Percentiles rank a stretch among this genome's conserved stretches.
phyloP scores from a whole-genome alignment of 2,329 filamentous ascomycete species.

The Aspergillus chevalieri region DNA sequence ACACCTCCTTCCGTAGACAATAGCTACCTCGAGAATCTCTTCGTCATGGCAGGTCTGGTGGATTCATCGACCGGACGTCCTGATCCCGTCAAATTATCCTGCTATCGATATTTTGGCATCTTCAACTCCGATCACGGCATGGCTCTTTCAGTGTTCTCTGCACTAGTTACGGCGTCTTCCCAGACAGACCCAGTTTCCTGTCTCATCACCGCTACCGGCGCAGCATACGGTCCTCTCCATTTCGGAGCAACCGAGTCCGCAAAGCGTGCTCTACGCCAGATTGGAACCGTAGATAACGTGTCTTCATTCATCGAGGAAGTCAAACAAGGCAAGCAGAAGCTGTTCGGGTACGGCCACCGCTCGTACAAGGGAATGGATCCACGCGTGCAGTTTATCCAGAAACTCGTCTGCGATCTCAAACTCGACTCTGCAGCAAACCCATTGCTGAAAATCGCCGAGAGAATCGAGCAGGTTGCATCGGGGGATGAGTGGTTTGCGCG shows the following conservation, averaged over 20 bases:
- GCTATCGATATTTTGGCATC: constrained; percentile 50
- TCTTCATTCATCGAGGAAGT: constrained; percentile 23
- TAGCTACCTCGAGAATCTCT: constrained; percentile 52
- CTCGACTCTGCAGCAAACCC: constrained; percentile 4
- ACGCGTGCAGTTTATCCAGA: constrained; percentile 18
- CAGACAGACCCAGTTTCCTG: constrained; percentile 51
- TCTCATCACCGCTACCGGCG: constrained; percentile 48
- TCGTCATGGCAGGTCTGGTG: constrained; percentile 50
- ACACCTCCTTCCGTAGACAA: constrained; percentile 29
- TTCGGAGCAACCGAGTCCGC: constrained; percentile 56
- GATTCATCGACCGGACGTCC: constrained; percentile 44
- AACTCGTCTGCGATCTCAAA: constrained; percentile 19
- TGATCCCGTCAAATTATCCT: constrained; percentile 41
- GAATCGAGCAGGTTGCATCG: constrained; percentile 19
- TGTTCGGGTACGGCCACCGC: constrained; percentile 29
- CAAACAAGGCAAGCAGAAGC: constrained; percentile 19
- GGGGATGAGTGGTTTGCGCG: constrained; percentile 22
- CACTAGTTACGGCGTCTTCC: constrained; percentile 52
- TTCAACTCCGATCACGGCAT: constrained; percentile 56
- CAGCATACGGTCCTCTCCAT: constrained; percentile 53
- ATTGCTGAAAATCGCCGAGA: constrained; percentile 19
- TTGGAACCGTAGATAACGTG: constrained; percentile 21
- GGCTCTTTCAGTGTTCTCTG: constrained; percentile 52
- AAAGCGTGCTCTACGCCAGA: constrained; percentile 35
- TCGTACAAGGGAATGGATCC: constrained; percentile 26